Conservation (phyloP, 768 basidiomycete genomes). For the Mrakia blollopis region DNA sequence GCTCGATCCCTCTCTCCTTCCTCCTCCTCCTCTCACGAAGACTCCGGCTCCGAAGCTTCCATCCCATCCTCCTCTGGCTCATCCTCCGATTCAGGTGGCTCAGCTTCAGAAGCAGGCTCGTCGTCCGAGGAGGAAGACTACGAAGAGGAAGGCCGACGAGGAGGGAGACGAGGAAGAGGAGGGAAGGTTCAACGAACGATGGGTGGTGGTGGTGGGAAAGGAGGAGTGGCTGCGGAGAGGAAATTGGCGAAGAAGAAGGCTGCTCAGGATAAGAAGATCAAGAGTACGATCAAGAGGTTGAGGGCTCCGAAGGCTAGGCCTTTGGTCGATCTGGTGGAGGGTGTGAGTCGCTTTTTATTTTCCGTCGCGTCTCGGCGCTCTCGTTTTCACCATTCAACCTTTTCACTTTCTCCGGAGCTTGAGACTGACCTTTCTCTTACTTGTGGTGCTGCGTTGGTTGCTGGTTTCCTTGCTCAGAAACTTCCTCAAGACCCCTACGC, state of each 20-base stretch:
- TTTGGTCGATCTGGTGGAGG: slow-evolving; percentile 18
- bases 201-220: background rate
- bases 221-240: slow-evolving; percentile 33
- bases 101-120: slow-evolving; percentile 44
- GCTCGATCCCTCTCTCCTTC: background rate
- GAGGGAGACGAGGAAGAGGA: slow-evolving; percentile 19
- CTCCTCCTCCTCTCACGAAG: background rate
- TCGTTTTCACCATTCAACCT: too few species aligned
- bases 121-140: slow-evolving; percentile 46
- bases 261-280: slow-evolving; percentile 41
- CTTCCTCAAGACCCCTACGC: slow-evolving; percentile 74
- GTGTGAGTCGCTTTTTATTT: slow-evolving; percentile 33
- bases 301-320: slow-evolving; percentile 21
- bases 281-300: slow-evolving; percentile 35
- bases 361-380: slow-evolving; percentile 45
- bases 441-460: too few species aligned
- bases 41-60: slow-evolving; percentile 1
- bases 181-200: slow-evolving; percentile 3
- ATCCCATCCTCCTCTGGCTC: slow-evolving; percentile 12
- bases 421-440: too few species aligned
- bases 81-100: slow-evolving; percentile 19
- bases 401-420: too few species aligned
- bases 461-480: slow-evolving; percentile 42
- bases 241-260: slow-evolving; percentile 33
- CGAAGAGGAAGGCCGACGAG: slow-evolving; percentile 28